Evolutionary conservation across 345 rosid species (phyloP).

Genomic region (Syzygium grande): DNA sequence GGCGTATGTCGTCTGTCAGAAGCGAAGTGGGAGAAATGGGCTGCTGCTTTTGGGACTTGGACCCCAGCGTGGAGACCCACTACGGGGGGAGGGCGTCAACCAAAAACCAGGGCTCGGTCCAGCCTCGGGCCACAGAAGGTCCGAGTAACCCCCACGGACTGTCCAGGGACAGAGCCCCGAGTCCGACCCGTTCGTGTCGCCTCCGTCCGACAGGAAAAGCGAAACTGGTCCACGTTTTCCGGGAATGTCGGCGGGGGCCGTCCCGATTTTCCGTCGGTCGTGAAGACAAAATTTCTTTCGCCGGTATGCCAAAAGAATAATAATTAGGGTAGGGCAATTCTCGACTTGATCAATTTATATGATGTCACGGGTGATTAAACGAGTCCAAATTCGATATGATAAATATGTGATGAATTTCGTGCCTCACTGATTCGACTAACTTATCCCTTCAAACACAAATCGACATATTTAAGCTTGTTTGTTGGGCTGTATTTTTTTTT

Average conservation of each 20-base stretch:
- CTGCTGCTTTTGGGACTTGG: background rate
- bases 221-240: background rate
- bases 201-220: background rate
- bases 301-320: background rate
- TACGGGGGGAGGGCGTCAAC: background rate
- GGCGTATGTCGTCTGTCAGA: background rate
- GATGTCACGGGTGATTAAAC: background rate
- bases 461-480: background rate
- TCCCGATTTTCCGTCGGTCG: background rate
- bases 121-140: background rate
- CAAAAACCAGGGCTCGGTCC: background rate
- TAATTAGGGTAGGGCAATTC: background rate
- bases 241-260: background rate
- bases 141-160: background rate
- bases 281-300: background rate
- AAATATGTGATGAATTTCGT: background rate
- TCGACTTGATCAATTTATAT: background rate
- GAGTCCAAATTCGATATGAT: background rate
- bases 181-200: background rate
- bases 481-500: background rate
- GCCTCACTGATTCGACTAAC: background rate
- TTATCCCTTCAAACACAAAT: rapidly evolving
- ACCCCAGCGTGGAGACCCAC: background rate
- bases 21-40: background rate
- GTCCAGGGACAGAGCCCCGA: background rate